Conservation (phyloP, 73 alveolate genomes). For the Tetrahymena elliotti region DNA sequence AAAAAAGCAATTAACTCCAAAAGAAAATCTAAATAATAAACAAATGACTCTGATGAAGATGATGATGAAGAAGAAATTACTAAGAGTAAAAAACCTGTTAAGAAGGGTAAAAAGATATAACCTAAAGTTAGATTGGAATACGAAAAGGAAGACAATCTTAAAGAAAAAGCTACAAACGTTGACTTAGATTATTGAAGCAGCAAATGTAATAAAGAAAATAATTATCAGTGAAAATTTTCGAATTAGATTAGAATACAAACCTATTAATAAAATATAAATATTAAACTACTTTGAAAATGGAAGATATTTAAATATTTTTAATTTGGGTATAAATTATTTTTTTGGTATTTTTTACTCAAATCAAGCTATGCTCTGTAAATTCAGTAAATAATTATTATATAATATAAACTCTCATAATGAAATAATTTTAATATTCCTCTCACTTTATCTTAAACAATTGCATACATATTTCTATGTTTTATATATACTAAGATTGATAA, state of each 20-base stretch:
- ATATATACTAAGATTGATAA: neutral
- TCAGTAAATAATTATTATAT: neutral
- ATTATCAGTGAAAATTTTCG: neutral
- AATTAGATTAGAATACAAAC: neutral
- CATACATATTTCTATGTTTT: neutral
- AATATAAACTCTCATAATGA: neutral
- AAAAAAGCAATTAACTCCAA: neutral
- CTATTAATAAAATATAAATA: neutral
- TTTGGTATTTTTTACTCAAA: neutral
- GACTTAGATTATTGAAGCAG: neutral
- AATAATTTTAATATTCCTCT: neutral
- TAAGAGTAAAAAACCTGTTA: neutral
- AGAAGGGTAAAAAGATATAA: neutral
- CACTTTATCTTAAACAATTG: neutral
- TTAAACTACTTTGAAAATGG: neutral
- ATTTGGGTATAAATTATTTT: neutral
- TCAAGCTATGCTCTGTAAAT: neutral
- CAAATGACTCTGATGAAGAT: conserved; percentile 6
- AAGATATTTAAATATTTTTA: neutral
- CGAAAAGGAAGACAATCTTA: neutral
- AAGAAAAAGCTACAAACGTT: neutral
- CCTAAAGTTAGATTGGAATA: neutral
- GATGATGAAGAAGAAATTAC: neutral
- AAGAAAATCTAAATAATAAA: neutral
- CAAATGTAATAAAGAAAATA: neutral